Evolutionary conservation across 202 grass and related monocot species (phyloP).

Genomic region (Schoenoplectus triqueter): DNA sequence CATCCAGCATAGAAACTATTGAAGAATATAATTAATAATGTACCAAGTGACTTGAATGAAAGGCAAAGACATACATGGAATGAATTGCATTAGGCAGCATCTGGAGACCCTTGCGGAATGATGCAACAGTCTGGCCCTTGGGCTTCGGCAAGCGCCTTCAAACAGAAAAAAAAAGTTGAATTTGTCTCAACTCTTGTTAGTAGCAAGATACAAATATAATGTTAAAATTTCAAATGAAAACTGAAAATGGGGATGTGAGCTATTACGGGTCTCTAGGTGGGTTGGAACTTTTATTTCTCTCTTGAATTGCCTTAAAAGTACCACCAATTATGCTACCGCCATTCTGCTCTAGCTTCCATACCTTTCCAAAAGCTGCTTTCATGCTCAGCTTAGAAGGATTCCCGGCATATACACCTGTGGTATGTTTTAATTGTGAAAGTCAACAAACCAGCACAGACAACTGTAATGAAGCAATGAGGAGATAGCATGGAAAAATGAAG

Average conservation of each 20-base stretch:
- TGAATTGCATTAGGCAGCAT: constrained; percentile 90
- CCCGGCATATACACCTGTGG: constrained; percentile 85
- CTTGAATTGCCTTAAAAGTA: constrained; percentile 91
- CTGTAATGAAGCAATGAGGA: background rate
- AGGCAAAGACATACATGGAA: constrained; percentile 60
- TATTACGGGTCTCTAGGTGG: constrained; percentile 74
- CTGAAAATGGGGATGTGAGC: background rate
- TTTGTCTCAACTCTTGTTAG: background rate
- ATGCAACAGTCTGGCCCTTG: constrained; percentile 94
- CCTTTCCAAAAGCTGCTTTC: constrained; percentile 96
- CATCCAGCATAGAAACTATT: background rate
- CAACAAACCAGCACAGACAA: background rate
- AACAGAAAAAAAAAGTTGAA: constrained; percentile 11
- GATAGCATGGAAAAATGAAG: constrained; percentile 2
- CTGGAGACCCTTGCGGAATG: constrained; percentile 84
- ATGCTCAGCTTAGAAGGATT: constrained; percentile 91
- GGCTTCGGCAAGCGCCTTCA: constrained; percentile 70
- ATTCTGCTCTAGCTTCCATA: constrained; percentile 81
- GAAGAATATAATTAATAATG: background rate
- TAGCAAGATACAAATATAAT: constrained; percentile 25
- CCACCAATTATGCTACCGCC: constrained; percentile 91
- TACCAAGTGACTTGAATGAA: background rate
- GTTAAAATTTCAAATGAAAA: background rate
- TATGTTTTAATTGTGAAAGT: constrained; percentile 4
- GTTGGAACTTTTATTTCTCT: constrained; percentile 65